phyloP scores from a whole-genome alignment of 2,329 filamentous ascomycete genomes.

The Fusarium beomiforme region DNA sequence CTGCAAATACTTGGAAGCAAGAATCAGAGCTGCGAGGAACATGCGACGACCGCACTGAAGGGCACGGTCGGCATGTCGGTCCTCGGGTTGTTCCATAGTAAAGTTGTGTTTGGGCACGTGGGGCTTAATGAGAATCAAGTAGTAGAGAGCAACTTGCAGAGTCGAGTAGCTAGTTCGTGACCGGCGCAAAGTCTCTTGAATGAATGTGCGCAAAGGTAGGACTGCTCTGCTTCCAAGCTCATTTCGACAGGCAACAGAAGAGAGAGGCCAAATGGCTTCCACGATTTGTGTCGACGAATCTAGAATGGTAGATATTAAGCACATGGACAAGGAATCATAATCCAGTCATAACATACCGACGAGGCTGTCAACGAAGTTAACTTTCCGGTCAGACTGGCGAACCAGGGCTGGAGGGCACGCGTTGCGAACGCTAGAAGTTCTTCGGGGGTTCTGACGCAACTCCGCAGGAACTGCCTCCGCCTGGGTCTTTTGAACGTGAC shows the following conservation, averaged over 20 bases:
- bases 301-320: conserved; percentile 58
- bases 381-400: conserved; percentile 90
- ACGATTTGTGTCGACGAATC: conserved; percentile 98
- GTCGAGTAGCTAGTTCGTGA: conserved; percentile 98
- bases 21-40: conserved; percentile 93
- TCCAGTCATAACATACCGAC: conserved; percentile 80
- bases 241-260: conserved; percentile 79
- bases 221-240: conserved; percentile 80
- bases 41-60: conserved; percentile 96
- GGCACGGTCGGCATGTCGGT: conserved; percentile 77
- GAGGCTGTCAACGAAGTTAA: conserved; percentile 94
- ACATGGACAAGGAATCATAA: conserved; percentile 27
- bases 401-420: conserved; percentile 79
- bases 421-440: conserved; percentile 64
- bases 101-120: conserved; percentile 87
- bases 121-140: conserved; percentile 91
- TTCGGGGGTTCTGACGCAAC: conserved; percentile 71
- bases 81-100: conserved; percentile 83
- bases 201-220: conserved; percentile 91
- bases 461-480: conserved; percentile 64
- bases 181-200: conserved; percentile 94
- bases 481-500: conserved; percentile 42
- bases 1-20: conserved; percentile 97
- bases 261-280: conserved; percentile 95
- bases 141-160: conserved; percentile 95